These are phyloP conservation scores for Tarenaya hassleriana DNA, from an alignment of 345 rosid species.

Conservation along the genomic window DNA sequence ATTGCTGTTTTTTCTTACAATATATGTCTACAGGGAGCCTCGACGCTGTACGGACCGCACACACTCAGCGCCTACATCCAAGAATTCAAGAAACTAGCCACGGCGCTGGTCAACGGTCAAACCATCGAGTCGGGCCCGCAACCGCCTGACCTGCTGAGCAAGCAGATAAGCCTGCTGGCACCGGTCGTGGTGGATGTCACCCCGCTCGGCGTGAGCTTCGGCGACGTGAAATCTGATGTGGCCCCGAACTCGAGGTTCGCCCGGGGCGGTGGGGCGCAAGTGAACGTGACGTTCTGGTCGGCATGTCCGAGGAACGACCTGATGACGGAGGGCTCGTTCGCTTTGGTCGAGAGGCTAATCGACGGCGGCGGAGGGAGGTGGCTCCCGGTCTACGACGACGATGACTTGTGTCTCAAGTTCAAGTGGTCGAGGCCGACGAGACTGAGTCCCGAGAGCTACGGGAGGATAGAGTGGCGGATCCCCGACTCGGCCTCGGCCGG, in stretches of 20 bases:
- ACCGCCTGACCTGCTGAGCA: conserved; percentile 66
- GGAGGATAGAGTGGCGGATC: conserved; percentile 68
- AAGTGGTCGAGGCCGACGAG: conserved; percentile 72
- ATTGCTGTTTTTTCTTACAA: too few species aligned
- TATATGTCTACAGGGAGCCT: conserved; percentile 62
- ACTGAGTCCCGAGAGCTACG: conserved; percentile 59
- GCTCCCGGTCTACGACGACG: conserved; percentile 75
- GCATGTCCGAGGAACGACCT: conserved; percentile 87
- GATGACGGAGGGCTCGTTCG: conserved; percentile 83
- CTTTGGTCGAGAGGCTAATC: conserved; percentile 64
- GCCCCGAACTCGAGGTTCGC: conserved; percentile 54
- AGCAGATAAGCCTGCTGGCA: conserved; percentile 64
- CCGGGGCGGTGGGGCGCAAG: conserved; percentile 51
- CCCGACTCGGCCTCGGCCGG: conserved; percentile 51
- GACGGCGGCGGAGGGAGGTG: conserved; percentile 46
- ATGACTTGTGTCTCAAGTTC: conserved; percentile 73
- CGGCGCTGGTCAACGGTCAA: conserved; percentile 44
- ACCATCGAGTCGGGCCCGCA: conserved; percentile 45
- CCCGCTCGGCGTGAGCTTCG: conserved; percentile 52
- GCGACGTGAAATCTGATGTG: conserved; percentile 63
- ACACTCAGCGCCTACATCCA: conserved; percentile 77
- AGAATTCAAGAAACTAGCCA: conserved; percentile 76
- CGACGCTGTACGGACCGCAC: conserved; percentile 81
- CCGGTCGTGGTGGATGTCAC: conserved; percentile 68
- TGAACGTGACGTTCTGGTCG: conserved; percentile 72